phyloP scores from a whole-genome alignment of 345 rosid species.

The Eucalyptus globulus region DNA sequence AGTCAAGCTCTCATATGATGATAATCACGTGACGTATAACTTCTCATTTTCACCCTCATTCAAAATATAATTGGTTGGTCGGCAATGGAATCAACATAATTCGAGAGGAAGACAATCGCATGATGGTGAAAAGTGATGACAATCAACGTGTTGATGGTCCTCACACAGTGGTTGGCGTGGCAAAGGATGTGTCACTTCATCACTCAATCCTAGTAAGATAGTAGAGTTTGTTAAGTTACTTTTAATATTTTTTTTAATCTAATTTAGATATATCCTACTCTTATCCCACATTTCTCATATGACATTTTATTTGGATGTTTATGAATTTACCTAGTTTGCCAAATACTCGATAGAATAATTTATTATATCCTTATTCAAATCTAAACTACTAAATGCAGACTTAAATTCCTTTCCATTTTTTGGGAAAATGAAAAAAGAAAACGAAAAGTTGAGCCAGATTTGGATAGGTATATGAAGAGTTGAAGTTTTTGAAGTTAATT shows the following conservation, averaged over 20 bases:
- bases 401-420: not conserved
- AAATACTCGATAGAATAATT: not conserved
- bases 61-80: rapidly evolving
- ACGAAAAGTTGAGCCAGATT: not conserved
- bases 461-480: not conserved
- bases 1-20: rapidly evolving
- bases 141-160: rapidly evolving
- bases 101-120: rapidly evolving
- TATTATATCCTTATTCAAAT: not conserved
- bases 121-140: not conserved
- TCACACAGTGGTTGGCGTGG: rapidly evolving
- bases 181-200: rapidly evolving
- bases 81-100: rapidly evolving
- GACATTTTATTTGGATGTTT: not conserved
- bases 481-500: not conserved
- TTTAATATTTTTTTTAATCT: rapidly evolving
- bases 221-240: not conserved
- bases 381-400: not conserved
- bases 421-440: not conserved
- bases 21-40: rapidly evolving
- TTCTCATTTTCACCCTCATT: rapidly evolving
- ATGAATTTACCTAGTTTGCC: not conserved
- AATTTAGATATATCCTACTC: not conserved
- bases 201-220: not conserved
- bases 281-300: rapidly evolving